Percentiles rank a stretch among this genome's conserved stretches.
phyloP scores from a whole-genome alignment of 441 rosid genomes.

The Erysimum cheiri region DNA sequence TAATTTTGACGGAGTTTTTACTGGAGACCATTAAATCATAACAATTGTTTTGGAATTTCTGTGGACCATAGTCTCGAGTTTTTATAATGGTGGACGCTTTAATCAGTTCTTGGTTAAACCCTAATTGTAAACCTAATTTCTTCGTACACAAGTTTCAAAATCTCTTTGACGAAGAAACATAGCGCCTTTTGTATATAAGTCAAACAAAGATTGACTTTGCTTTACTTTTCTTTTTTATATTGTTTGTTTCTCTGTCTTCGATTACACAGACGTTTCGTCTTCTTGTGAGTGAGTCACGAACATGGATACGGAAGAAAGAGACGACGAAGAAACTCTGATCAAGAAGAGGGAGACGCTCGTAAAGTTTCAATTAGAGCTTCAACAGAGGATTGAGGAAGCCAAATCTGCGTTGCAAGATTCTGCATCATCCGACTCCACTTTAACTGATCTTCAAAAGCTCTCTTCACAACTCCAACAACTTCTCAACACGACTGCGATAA shows the following conservation, averaged over 20 bases:
- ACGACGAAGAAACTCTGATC: background rate
- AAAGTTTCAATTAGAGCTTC: background rate
- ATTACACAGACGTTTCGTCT: slow-evolving; percentile 3
- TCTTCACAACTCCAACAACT: background rate
- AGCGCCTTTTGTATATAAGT: background rate
- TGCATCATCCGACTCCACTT: slow-evolving; percentile 4
- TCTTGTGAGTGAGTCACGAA: background rate
- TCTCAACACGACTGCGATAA: no score
- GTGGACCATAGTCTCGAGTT: background rate
- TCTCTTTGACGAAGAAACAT: background rate
- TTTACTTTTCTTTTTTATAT: background rate
- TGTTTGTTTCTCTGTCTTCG: background rate
- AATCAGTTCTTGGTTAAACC: background rate
- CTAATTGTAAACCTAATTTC: slow-evolving; percentile 25
- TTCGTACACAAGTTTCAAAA: slow-evolving; percentile 17
- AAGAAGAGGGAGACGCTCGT: background rate
- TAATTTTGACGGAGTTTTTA: no score
- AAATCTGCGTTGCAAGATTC: background rate
- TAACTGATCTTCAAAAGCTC: background rate
- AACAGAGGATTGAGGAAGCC: background rate
- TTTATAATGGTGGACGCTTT: background rate
- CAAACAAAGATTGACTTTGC: slow-evolving; percentile 20
- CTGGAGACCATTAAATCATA: no score
- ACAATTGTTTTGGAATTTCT: background rate
- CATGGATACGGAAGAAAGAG: slow-evolving; percentile 12